Evolutionary conservation across 2,329 filamentous ascomycete species (phyloP), one percentile per base, ranked within the genome.

Genomic region (Beauveria sp.): DNA sequence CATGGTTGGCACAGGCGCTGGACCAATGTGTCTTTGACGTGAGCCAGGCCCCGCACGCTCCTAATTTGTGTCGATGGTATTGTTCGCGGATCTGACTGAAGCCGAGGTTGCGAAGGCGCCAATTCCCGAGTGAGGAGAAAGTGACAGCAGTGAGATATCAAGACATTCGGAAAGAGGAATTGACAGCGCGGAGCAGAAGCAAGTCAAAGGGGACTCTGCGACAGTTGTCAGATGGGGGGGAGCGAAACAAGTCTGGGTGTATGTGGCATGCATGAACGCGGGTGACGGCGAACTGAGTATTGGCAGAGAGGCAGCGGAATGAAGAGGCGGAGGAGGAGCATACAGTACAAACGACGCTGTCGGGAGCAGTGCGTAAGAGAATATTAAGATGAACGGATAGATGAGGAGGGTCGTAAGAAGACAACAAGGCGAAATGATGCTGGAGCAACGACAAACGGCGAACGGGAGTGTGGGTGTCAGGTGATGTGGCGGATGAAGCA

Each of bases 1-100:
- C 82, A 85, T 62, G 49, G 49, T 83, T 67, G 75, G 50, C 50
- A 45, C 58, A 47, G 58, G 28, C 50, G 81, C 60, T 63, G 62
- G 62, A 64, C 63, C 63, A 54, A 62, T 47, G 24, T 47, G 9
- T 46, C 24, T 53, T 42, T n/a, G 18, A n/a, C 12, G 59, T 51
- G 43, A 20, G 45, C 24, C 45, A 56, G 59, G 47, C 18, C 45
- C 28, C 46, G 8, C 34, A 43, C 3, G 28, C 22, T 50, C 22
- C 28, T 10, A 38, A 20, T 30, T 24, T 38, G 52, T 51, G 26
- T 30, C 38, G 45, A 18, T 12, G 42, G 57, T 51, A 18, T 42
- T 14, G 24, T 38, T 53, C 7, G 49, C 28, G 5, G 22, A 16
- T 63, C 18, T 22, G 7, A 40, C 28, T 24, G 45, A 10, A 46